Conservation (phyloP, 2,329 filamentous ascomycete genomes). For the Gliomastix tumulicola region DNA sequence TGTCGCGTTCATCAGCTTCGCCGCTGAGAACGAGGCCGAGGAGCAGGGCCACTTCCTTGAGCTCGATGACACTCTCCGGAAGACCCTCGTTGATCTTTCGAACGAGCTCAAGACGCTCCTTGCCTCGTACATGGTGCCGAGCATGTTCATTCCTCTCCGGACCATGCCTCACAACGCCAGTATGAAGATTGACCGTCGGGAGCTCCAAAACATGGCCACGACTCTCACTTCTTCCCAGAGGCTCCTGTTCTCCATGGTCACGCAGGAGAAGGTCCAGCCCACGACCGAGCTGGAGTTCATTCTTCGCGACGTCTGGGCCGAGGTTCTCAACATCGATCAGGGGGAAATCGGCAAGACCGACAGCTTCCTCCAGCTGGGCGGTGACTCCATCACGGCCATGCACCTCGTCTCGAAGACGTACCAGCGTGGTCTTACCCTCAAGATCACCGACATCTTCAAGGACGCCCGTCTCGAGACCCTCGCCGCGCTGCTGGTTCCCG, state of each 20-base stretch:
- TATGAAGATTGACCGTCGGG: conserved; percentile 8
- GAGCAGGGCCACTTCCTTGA: no score
- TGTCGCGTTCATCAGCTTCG: conserved; percentile 5
- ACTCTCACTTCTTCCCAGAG: not conserved
- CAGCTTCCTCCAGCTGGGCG: conserved; percentile 40
- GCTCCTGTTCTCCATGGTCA: not conserved
- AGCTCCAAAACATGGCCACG: not conserved
- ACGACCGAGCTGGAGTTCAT: conserved; percentile 4
- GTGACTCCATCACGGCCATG: conserved; percentile 40
- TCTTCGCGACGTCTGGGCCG: conserved; percentile 5
- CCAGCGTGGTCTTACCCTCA: conserved; percentile 27
- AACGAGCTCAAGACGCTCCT: conserved; percentile 3
- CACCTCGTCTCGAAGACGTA: conserved; percentile 34
- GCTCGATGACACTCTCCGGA: not conserved
- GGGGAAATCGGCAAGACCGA: conserved; percentile 19
- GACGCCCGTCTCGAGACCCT: no score
- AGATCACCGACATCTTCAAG: conserved; percentile 36
- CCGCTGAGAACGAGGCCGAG: no score
- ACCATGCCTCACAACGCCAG: conserved; percentile 7
- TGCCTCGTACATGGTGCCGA: conserved; percentile 9
- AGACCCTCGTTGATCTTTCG: conserved; percentile 2
- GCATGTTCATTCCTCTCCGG: conserved; percentile 3
- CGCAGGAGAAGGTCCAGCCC: not conserved
- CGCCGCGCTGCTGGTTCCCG: no score
- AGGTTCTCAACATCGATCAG: conserved; percentile 2